These are phyloP conservation scores for Penicillium robsamsonii DNA, from an alignment of 495 filamentous ascomycete species.

Conservation along the genomic window DNA sequence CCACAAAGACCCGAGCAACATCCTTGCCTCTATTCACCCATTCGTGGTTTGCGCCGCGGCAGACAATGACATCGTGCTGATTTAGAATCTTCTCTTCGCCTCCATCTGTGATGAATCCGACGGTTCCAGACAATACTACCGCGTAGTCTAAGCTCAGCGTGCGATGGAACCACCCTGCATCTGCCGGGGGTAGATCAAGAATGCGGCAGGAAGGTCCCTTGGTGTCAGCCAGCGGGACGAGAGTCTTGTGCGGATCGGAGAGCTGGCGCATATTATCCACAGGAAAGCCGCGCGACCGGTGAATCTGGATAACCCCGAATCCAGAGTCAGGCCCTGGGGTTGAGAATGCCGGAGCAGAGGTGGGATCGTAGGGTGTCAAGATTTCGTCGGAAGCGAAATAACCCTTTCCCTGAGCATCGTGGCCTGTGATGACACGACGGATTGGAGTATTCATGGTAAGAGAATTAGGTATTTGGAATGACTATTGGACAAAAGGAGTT, in stretches of 20 bases:
- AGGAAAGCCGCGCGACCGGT: constrained; percentile 27
- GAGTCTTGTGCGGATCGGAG: constrained; percentile 21
- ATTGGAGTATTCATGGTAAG: constrained; percentile 23
- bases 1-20: constrained; percentile 22
- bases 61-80: constrained; percentile 29
- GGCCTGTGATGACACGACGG: constrained; percentile 22
- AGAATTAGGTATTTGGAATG: neutral
- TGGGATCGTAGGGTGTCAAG: constrained; percentile 26
- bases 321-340: constrained; percentile 18
- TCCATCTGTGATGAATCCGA: constrained; percentile 25
- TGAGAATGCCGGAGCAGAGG: constrained; percentile 22
- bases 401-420: constrained; percentile 22
- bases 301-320: constrained; percentile 28
- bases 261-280: constrained; percentile 24
- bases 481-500: neutral
- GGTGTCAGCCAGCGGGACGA: constrained; percentile 29
- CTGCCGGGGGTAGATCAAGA: constrained; percentile 21
- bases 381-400: constrained; percentile 25
- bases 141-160: constrained; percentile 28
- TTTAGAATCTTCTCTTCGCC: constrained; percentile 24
- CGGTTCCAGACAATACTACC: constrained; percentile 23
- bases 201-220: constrained; percentile 30
- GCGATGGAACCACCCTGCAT: constrained; percentile 29
- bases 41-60: constrained; percentile 27
- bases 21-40: constrained; percentile 29